Percentiles rank a stretch among this genome's conserved stretches.
phyloP scores from a whole-genome alignment of 257 asterid genomes.

The Nemophila menziesii region DNA sequence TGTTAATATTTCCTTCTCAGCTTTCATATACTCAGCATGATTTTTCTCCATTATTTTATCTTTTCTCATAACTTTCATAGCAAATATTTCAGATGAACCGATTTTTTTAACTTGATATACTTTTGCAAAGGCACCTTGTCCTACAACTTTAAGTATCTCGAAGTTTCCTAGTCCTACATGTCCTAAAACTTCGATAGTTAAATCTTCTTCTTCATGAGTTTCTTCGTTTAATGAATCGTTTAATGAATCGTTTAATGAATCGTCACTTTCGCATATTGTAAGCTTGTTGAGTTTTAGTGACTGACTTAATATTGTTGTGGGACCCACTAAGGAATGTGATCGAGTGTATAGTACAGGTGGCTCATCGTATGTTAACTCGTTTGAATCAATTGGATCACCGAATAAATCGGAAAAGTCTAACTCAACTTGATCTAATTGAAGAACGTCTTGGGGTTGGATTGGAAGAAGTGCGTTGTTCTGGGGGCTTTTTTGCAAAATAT shows the following conservation, averaged over 20 bases:
- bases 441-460: conserved; percentile 21
- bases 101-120: conserved; percentile 66
- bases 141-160: conserved; percentile 61
- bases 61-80: conserved; percentile 78
- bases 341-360: conserved; percentile 42
- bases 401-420: conserved; percentile 61
- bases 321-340: conserved; percentile 63
- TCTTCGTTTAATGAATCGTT: conserved; percentile 18
- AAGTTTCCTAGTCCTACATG: conserved; percentile 55
- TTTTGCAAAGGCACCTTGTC: conserved; percentile 79
- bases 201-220: conserved; percentile 17
- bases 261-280: conserved; percentile 27
- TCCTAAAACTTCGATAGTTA: conserved; percentile 9
- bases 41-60: conserved; percentile 69
- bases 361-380: conserved; percentile 31
- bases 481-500: conserved; percentile 23
- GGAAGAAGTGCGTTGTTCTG: conserved; percentile 24
- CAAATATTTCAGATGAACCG: conserved; percentile 54
- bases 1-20: conserved; percentile 73
- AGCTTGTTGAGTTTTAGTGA: conserved; percentile 29
- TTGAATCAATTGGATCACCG: conserved; percentile 30
- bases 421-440: conserved; percentile 29
- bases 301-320: conserved; percentile 32
- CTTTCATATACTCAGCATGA: conserved; percentile 57
- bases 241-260: conserved; percentile 22